Conservation (phyloP, 257 asterid genomes). For the Nicotiana tomentosiformis region DNA sequence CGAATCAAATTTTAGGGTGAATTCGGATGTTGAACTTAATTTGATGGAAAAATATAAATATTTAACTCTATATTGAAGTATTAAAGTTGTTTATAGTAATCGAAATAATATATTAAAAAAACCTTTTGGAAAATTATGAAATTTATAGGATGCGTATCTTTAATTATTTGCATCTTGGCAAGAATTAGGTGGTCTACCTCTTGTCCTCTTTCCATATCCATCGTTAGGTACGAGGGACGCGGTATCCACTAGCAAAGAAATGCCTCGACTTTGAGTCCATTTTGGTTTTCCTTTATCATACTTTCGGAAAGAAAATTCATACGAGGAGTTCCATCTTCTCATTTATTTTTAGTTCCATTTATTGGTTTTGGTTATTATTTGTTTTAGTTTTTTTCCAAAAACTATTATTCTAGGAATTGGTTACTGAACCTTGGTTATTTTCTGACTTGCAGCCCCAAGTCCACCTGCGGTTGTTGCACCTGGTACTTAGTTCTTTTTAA, state of each 20-base stretch:
- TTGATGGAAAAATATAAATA: too few species aligned
- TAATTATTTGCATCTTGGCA: not conserved
- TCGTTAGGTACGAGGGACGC: not conserved
- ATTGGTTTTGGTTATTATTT: not conserved
- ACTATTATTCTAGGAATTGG: too few species aligned
- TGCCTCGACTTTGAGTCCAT: not conserved
- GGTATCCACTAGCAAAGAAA: not conserved
- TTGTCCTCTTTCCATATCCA: not conserved
- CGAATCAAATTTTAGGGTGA: too few species aligned
- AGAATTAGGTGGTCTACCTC: not conserved
- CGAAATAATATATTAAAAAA: too few species aligned
- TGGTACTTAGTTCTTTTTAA: constrained; percentile 1
- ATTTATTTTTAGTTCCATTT: not conserved
- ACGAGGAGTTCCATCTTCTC: too few species aligned
- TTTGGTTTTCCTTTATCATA: too few species aligned
- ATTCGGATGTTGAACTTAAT: too few species aligned
- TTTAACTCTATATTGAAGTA: too few species aligned
- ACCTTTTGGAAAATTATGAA: too few species aligned
- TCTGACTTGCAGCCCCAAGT: constrained; percentile 20
- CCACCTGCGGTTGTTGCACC: constrained; percentile 25
- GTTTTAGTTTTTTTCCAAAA: not conserved
- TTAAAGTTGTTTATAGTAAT: too few species aligned
- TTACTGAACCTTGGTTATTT: not conserved
- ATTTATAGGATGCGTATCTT: too few species aligned
- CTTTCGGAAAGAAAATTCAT: too few species aligned